These are phyloP conservation scores for Pachysandra terminalis DNA, from an alignment of 164 flowering plant genomes.

Conservation along the genomic window DNA sequence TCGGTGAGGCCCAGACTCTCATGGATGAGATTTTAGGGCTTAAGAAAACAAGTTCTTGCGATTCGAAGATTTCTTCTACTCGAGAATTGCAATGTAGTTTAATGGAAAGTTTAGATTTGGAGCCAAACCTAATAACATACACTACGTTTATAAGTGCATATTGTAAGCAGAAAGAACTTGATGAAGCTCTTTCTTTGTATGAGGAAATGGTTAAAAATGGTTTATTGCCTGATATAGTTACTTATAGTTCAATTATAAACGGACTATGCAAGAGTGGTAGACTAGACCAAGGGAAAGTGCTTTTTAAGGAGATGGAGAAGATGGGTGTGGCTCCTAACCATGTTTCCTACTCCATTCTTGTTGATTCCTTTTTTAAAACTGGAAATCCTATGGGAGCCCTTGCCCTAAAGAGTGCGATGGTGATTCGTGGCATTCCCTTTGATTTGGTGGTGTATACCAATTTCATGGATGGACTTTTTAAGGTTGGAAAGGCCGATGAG, in stretches of 20 bases:
- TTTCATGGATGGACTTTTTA: conserved; percentile 79
- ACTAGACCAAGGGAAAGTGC: conserved; percentile 46
- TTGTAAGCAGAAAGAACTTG: conserved; percentile 34
- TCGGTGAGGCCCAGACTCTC: conserved; percentile 50
- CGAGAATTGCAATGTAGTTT: neutral
- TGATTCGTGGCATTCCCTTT: conserved; percentile 59
- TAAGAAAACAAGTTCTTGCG: neutral
- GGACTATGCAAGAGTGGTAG: conserved; percentile 66
- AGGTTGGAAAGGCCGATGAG: conserved; percentile 53
- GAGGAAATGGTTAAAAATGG: conserved; percentile 67
- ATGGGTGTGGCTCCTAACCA: conserved; percentile 70
- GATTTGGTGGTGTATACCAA: conserved; percentile 61
- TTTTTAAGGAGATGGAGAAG: conserved; percentile 63
- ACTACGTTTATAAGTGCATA: conserved; percentile 61
- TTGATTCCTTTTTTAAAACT: conserved; percentile 55
- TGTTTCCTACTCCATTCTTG: conserved; percentile 54
- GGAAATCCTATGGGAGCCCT: conserved; percentile 37
- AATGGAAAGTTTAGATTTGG: conserved; percentile 14
- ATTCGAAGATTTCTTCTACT: neutral
- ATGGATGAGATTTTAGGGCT: conserved; percentile 39
- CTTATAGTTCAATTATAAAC: conserved; percentile 53
- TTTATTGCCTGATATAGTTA: conserved; percentile 67
- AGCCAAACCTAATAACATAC: conserved; percentile 55
- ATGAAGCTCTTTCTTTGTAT: conserved; percentile 59
- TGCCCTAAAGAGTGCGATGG: conserved; percentile 53